These are phyloP conservation scores for Staphylotrichum longicolle DNA, from an alignment of 495 filamentous ascomycete genomes.

Conservation along the genomic window DNA sequence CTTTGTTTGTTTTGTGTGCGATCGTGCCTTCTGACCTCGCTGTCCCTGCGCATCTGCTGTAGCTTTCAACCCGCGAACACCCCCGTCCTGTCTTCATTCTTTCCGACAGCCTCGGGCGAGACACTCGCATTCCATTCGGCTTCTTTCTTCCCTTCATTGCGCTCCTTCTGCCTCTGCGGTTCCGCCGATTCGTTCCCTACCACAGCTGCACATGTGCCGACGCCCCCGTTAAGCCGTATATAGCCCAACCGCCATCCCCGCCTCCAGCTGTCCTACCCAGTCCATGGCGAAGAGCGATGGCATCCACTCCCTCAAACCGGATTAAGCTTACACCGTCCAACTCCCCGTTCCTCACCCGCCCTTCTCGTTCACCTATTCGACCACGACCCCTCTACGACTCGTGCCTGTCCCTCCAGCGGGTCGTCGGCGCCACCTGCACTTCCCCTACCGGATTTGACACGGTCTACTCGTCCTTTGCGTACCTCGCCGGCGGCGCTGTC, in stretches of 20 bases:
- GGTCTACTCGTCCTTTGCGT: conserved; percentile 75
- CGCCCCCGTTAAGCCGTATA: no score
- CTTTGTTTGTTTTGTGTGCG: no score
- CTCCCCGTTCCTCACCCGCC: conserved; percentile 65
- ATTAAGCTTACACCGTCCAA: conserved; percentile 79
- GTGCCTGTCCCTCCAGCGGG: conserved; percentile 69
- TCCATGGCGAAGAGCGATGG: conserved; percentile 57
- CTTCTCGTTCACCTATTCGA: conserved; percentile 58
- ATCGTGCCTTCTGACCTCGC: conserved; percentile 15
- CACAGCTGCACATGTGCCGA: no score
- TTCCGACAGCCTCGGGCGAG: conserved; percentile 15
- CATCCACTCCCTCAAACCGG: conserved; percentile 57
- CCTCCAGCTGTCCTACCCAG: conserved; percentile 14
- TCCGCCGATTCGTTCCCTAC: no score
- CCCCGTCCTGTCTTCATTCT: conserved; percentile 22
- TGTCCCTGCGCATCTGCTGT: background rate
- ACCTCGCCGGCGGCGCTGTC: conserved; percentile 89
- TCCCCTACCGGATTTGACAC: conserved; percentile 85
- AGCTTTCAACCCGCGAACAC: conserved; percentile 14
- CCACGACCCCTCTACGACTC: conserved; percentile 42
- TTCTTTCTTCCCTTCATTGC: conserved; percentile 1
- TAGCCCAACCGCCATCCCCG: no score
- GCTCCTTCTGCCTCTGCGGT: conserved; percentile 2
- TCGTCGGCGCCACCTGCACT: conserved; percentile 83
- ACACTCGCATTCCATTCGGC: conserved; percentile 11